phyloP scores from a whole-genome alignment of 2,329 filamentous ascomycete genomes.

The Talaromyces atroroseus region DNA sequence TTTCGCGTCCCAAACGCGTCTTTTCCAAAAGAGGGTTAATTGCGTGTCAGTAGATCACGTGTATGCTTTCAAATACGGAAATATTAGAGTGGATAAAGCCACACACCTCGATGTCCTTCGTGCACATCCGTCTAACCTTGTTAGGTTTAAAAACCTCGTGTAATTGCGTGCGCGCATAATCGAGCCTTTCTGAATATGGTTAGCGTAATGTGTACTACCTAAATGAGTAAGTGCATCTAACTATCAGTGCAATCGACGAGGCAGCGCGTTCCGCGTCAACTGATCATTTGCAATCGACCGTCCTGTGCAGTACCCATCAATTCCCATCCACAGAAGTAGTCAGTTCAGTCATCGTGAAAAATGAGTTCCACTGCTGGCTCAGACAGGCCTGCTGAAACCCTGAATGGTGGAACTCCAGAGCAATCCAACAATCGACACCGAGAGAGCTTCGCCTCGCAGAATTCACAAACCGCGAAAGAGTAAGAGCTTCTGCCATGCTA shows the following conservation, averaged over 20 bases:
- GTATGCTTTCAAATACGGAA: not conserved
- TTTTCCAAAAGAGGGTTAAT: conserved; percentile 19
- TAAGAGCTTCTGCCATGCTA: conserved; percentile 28
- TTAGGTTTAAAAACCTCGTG: too few relatives aligned
- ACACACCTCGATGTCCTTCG: too few relatives aligned
- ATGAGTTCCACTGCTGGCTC: conserved; percentile 20
- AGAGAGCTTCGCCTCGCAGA: conserved; percentile 45
- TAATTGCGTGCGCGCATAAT: too few relatives aligned
- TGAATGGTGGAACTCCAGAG: conserved; percentile 5
- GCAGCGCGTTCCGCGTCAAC: conserved; percentile 2
- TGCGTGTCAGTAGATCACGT: not conserved
- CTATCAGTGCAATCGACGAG: not conserved
- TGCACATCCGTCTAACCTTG: too few relatives aligned
- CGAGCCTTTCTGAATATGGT: too few relatives aligned
- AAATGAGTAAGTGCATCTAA: too few relatives aligned
- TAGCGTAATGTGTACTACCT: too few relatives aligned
- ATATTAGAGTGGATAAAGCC: not conserved
- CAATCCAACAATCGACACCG: conserved; percentile 22
- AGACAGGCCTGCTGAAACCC: conserved; percentile 11
- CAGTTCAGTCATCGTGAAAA: not conserved
- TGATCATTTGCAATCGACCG: not conserved
- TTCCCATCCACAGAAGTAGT: not conserved
- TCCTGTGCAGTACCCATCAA: not conserved
- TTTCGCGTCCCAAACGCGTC: conserved; percentile 19
- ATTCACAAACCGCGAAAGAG: conserved; percentile 70